A percentile compares a stretch with the other conserved stretches of the same genome.
Conservation (phyloP, 2,329 filamentous ascomycete species). For the Ilyonectria sp. region DNA sequence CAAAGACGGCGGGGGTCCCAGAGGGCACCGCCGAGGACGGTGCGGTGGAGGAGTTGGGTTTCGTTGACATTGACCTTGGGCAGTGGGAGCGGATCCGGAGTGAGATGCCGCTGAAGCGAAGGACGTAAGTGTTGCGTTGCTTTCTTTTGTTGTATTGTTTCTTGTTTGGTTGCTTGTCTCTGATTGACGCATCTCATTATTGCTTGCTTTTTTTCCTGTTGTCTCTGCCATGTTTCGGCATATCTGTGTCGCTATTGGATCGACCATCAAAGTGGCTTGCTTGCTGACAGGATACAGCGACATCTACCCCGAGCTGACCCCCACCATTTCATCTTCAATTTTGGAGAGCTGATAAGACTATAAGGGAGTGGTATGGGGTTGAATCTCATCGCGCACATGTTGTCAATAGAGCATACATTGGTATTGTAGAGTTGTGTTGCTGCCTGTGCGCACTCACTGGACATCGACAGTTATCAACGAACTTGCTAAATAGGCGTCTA, state of each 20-base stretch:
- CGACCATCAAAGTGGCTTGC: constrained; percentile 7
- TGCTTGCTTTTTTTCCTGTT: background rate
- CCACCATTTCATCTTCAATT: constrained; percentile 2
- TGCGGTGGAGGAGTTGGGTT: constrained; percentile 63
- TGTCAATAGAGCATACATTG: background rate
- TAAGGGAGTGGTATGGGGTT: background rate
- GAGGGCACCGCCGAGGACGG: constrained; percentile 52
- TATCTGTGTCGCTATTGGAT: constrained; percentile 10
- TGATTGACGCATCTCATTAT: constrained; percentile 1
- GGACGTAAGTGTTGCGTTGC: constrained; percentile 62
- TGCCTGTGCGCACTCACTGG: background rate
- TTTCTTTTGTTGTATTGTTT: background rate
- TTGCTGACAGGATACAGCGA: constrained; percentile 36
- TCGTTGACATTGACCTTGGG: constrained; percentile 68
- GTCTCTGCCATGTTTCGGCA: constrained; percentile 8
- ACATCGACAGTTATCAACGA: background rate
- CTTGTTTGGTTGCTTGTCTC: background rate
- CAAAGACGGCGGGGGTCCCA: constrained; percentile 45
- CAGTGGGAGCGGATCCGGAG: constrained; percentile 64
- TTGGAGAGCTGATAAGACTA: constrained; percentile 4
- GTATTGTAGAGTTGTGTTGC: background rate
- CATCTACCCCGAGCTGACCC: constrained; percentile 43
- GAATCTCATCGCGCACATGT: background rate
- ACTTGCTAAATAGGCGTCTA: background rate
- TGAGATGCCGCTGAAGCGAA: constrained; percentile 67